Percentiles rank a stretch among this genome's conserved stretches.
Evolutionary conservation across 176 grass and related monocot genomes (phyloP).

Genomic region (Eragrostis nindensis): DNA sequence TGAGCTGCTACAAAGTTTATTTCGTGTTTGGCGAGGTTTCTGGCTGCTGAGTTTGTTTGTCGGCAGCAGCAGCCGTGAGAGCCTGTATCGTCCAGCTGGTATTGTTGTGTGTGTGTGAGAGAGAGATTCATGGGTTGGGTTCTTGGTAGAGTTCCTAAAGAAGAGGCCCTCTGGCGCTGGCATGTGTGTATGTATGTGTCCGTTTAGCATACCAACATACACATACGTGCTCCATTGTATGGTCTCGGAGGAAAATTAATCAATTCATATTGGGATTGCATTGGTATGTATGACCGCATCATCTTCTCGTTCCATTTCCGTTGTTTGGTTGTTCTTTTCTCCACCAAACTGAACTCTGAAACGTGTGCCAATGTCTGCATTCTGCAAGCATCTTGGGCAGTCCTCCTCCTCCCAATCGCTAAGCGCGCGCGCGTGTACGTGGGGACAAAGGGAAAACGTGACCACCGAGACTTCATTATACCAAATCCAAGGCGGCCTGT

Average conservation of each 20-base stretch:
- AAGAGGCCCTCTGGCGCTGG: not conserved
- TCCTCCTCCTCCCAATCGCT: too few species aligned
- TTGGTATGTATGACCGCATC: not conserved
- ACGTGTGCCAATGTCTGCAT: not conserved
- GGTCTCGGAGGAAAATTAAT: not conserved
- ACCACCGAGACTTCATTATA: too few species aligned
- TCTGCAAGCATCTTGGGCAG: not conserved
- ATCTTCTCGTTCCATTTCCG: too few species aligned
- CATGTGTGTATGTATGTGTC: not conserved
- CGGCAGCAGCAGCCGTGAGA: too few species aligned
- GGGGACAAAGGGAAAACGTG: not conserved
- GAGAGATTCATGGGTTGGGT: not conserved
- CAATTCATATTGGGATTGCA: not conserved
- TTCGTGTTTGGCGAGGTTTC: too few species aligned
- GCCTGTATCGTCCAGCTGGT: too few species aligned
- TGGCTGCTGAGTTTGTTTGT: too few species aligned
- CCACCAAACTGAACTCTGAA: not conserved
- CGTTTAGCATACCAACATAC: not conserved
- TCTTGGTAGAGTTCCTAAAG: too few species aligned
- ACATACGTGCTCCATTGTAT: not conserved
- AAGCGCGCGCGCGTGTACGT: not conserved
- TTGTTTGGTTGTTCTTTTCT: too few species aligned
- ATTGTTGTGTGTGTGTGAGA: too few species aligned
- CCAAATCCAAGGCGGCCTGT: not conserved
- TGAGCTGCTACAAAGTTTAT: not conserved